Evolutionary conservation across 192 early-diverging fungal genomes (phyloP).

Genomic region (Coemansia sp.): DNA sequence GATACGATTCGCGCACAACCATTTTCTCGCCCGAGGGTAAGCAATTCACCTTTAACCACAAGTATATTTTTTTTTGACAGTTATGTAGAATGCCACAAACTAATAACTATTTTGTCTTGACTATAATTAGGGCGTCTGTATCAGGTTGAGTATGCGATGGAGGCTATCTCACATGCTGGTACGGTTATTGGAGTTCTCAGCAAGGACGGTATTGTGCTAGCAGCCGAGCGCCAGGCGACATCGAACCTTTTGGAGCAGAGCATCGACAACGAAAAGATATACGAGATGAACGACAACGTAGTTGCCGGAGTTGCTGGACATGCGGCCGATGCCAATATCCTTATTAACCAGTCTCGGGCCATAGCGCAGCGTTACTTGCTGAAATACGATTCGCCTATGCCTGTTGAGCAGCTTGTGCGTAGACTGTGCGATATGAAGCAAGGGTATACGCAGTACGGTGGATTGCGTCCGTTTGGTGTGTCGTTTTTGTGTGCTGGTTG

Average conservation of each 20-base stretch:
- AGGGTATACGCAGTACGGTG: constrained; percentile 98
- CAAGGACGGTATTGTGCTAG: constrained; percentile 93
- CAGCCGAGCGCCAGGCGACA: constrained; percentile 95
- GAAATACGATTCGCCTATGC: constrained; percentile 90
- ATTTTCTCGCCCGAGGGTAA: constrained; percentile 99
- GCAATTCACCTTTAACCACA: neutral
- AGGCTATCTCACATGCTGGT: constrained; percentile 97
- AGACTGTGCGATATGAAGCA: constrained; percentile 97
- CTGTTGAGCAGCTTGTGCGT: constrained; percentile 95
- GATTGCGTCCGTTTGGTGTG: constrained; percentile 97
- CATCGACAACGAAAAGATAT: constrained; percentile 92
- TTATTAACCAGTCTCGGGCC: constrained; percentile 87
- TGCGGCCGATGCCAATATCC: constrained; percentile 94
- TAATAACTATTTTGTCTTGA: neutral
- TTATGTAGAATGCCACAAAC: neutral
- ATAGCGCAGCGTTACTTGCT: constrained; percentile 88
- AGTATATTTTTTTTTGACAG: too few species aligned
- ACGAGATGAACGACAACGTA: constrained; percentile 91
- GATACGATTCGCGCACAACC: constrained; percentile 98
- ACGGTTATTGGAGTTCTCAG: constrained; percentile 92
- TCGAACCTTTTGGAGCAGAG: constrained; percentile 92
- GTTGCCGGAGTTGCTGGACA: constrained; percentile 96
- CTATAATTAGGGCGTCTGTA: constrained; percentile 82
- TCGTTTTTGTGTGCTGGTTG: constrained; percentile 97
- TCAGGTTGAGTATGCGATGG: constrained; percentile 99